Evolutionary conservation across 2,329 filamentous ascomycete genomes (phyloP), one percentile per base, ranked within the genome.

Genomic region (Trichoderma polysporum): DNA sequence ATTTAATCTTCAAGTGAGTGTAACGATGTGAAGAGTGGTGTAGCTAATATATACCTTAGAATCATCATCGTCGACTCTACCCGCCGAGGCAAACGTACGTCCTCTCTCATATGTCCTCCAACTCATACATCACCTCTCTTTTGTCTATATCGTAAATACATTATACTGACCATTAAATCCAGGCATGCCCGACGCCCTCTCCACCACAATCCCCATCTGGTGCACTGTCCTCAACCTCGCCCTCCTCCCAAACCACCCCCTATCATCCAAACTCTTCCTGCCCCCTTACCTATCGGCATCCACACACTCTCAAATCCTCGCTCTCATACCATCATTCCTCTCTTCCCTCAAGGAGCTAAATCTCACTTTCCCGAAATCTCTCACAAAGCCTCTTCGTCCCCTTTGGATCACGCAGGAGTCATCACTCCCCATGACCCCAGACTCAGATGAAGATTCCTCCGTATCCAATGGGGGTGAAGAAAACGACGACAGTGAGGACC

Each of bases 141-240:
- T n/a, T n/a, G n/a, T 59, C 31, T 25, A 9, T 8, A 57, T 25
- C 29, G 13, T 53, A 25, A 29, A 35, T 54, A 35, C 52, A 39
- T 67, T 52, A 68, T 64, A 62, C 73, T 70, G 25, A 71, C 66
- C 13, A 8, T 13, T 12, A 4, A 59, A 33, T 19, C 19, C 70
- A 90, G 89, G 87, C 72, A 97, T 98, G 89, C 94, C 95, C 0
- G 95, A 99, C 79, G 94, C 95, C 17, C 84, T 99, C 19, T 93
- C 91, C 73, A 97, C 97, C 78, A 98, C 95, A 0, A 84, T 98
- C 29, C 94, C 95, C 2, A 91, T 97, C 69, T 99, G 95, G 95
- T 94, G 91, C 78, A 88, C 90, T 69, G 92, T 97, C 19, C 79
- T 97, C 73, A 98, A 98, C 78, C 84, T 86, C 54, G 82, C 88